Evolutionary conservation across 164 flowering plant species (phyloP).

Genomic region (Tetracentron sinense): DNA sequence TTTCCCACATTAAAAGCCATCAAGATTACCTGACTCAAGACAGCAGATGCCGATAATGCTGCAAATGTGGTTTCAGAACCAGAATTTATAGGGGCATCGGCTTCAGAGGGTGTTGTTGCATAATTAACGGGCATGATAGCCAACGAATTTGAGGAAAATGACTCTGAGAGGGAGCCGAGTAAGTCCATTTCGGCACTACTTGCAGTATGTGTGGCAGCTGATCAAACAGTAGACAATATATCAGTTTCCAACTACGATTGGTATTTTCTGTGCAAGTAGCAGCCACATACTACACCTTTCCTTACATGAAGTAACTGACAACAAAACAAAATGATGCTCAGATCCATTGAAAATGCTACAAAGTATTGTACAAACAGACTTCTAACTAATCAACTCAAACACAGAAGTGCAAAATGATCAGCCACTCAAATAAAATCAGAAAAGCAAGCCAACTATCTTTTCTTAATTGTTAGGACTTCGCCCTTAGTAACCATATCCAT

Average conservation of each 20-base stretch:
- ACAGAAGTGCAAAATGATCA: background rate
- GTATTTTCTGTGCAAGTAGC: background rate
- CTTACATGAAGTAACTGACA: background rate
- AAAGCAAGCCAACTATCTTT: background rate
- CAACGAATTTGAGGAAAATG: conserved; percentile 45
- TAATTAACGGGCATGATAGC: conserved; percentile 56
- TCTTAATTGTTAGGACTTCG: background rate
- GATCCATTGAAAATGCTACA: background rate
- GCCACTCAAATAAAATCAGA: background rate
- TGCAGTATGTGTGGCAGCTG: conserved; percentile 49
- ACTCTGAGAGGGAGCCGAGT: conserved; percentile 68
- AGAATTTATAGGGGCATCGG: conserved; percentile 31
- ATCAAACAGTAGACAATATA: conserved; percentile 5
- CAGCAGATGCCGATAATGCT: conserved; percentile 33
- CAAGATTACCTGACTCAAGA: conserved; percentile 46
- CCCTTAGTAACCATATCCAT: too few species aligned
- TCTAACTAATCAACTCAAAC: too few species aligned
- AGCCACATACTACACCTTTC: background rate
- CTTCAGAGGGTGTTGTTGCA: conserved; percentile 30
- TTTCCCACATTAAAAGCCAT: background rate
- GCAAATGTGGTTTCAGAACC: conserved; percentile 34
- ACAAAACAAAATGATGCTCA: background rate
- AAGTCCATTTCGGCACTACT: conserved; percentile 63
- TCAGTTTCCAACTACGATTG: background rate
- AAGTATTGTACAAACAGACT: too few species aligned